A percentile compares a stretch with the other conserved stretches of the same genome.
These are phyloP conservation scores for Lablab purpureus DNA, from an alignment of 306 rosid species.

Conservation along the genomic window DNA sequence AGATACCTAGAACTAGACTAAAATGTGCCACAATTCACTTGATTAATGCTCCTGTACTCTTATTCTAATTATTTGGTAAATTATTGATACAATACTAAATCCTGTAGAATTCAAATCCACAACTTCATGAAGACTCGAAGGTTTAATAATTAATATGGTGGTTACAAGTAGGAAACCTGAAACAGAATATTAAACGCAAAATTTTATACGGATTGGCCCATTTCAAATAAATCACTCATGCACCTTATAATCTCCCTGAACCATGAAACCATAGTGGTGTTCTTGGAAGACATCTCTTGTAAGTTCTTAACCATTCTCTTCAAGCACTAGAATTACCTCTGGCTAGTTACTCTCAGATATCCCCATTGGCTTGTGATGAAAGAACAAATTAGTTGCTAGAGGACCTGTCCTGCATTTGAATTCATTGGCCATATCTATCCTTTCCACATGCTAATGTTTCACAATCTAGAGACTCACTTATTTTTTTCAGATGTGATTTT, in stretches of 20 bases:
- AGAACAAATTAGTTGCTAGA: not conserved
- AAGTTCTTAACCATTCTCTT: not conserved
- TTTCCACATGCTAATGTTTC: not conserved
- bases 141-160: not conserved
- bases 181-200: not conserved
- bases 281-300: not conserved
- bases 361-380: not conserved
- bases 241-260: constrained; percentile 19
- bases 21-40: not conserved
- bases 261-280: not conserved
- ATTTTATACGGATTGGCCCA: not conserved
- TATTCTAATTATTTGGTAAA: not conserved
- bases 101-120: not conserved
- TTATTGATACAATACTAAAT: not conserved
- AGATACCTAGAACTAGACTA: not conserved
- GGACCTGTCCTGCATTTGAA: not conserved
- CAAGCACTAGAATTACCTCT: not conserved
- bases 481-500: not conserved
- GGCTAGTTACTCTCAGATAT: not conserved
- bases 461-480: not conserved
- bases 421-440: not conserved
- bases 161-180: not conserved
- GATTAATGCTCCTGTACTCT: not conserved
- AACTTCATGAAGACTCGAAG: not conserved
- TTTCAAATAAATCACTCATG: not conserved